Percentiles rank a stretch among this genome's conserved stretches.
These are phyloP conservation scores for Exidia glandulosa DNA, from an alignment of 768 basidiomycete species.

Conservation along the genomic window DNA sequence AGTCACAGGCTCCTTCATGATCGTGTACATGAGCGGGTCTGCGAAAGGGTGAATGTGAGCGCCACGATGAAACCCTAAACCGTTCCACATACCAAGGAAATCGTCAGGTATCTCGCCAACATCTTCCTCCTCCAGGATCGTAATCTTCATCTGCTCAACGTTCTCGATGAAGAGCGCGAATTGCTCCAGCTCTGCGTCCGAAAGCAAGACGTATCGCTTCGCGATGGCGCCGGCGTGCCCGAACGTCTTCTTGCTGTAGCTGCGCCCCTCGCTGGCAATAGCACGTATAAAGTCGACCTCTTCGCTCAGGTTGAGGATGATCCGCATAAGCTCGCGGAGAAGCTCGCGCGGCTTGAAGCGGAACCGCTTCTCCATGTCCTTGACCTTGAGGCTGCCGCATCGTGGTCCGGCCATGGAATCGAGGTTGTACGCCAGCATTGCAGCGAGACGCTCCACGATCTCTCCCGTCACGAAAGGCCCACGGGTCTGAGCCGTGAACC, in stretches of 20 bases:
- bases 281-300: conserved; percentile 70
- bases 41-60: not conserved
- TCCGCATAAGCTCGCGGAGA: conserved; percentile 77
- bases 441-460: conserved; percentile 89
- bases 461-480: conserved; percentile 92
- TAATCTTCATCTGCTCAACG: conserved; percentile 75
- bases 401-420: conserved; percentile 80
- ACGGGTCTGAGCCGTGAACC: conserved; percentile 87
- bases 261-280: conserved; percentile 89
- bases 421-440: conserved; percentile 93
- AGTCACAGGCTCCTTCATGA: conserved; percentile 93
- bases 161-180: conserved; percentile 60
- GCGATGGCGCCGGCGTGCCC: conserved; percentile 65
- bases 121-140: conserved; percentile 81
- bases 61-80: conserved; percentile 3
- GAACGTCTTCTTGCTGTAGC: conserved; percentile 78
- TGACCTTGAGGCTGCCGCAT: conserved; percentile 76
- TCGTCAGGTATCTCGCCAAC: conserved; percentile 91
- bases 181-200: conserved; percentile 61
- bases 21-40: conserved; percentile 84
- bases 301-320: conserved; percentile 81
- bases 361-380: conserved; percentile 70
- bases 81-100: conserved; percentile 58
- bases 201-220: conserved; percentile 52
- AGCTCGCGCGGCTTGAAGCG: conserved; percentile 77